Conservation (phyloP, 495 filamentous ascomycete genomes). For the Podospora appendiculata region DNA sequence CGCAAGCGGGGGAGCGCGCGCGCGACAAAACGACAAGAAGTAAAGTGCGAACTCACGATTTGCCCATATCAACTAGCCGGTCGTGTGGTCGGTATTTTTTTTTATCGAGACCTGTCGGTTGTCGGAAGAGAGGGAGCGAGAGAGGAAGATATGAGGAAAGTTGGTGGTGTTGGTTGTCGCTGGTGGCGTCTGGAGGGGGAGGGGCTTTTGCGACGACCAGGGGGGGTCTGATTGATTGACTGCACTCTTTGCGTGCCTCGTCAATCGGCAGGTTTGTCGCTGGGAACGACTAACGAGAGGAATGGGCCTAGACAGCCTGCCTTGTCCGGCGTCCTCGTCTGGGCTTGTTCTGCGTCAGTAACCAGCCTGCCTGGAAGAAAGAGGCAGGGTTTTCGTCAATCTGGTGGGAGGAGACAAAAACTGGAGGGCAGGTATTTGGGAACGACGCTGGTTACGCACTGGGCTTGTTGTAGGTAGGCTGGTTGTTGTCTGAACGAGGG, state of each 20-base stretch:
- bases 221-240: not conserved
- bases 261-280: too few relatives aligned
- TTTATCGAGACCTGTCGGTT: not conserved
- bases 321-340: not conserved
- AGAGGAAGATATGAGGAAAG: not conserved
- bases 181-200: not conserved
- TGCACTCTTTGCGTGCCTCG: too few relatives aligned
- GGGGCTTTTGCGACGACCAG: not conserved
- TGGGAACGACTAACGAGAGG: too few relatives aligned
- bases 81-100: not conserved
- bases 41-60: slow-evolving; percentile 32
- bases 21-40: not conserved
- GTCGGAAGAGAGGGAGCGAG: not conserved
- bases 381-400: too few relatives aligned
- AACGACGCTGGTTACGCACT: too few relatives aligned
- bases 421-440: too few relatives aligned
- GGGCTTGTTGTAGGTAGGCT: too few relatives aligned
- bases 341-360: too few relatives aligned
- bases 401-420: too few relatives aligned
- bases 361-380: too few relatives aligned
- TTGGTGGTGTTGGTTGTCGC: not conserved
- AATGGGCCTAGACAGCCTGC: not conserved
- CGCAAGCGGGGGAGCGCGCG: too few relatives aligned
- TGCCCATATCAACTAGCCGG: slow-evolving; percentile 29
- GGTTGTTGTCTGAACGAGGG: too few relatives aligned